Evolutionary conservation across 208 protist species (phyloP).

Genomic region (Wallacemonas collosoma): DNA sequence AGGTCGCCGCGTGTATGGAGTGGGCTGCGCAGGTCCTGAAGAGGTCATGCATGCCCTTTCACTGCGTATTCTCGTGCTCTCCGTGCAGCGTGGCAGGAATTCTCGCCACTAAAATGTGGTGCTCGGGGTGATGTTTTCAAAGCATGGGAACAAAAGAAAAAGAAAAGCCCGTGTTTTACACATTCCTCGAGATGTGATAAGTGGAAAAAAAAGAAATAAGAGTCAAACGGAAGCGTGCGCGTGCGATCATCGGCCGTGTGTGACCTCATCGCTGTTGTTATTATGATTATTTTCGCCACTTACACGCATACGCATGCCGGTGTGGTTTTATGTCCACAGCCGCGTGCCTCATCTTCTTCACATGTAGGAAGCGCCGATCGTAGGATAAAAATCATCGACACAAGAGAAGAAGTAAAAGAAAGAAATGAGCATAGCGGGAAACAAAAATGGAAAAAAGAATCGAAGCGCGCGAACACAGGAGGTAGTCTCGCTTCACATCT

Average conservation of each 20-base stretch:
- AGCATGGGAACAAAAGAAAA: slow-evolving; percentile 1
- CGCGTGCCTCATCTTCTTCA: neutral
- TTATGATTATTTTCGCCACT: neutral
- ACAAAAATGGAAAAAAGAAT: neutral
- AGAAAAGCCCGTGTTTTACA: neutral
- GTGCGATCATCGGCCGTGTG: too few species aligned
- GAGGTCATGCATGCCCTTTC: slow-evolving; percentile 20
- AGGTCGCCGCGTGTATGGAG: slow-evolving; percentile 36
- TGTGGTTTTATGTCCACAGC: neutral
- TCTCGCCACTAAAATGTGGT: slow-evolving; percentile 7
- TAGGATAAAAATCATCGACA: neutral
- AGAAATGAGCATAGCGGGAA: neutral
- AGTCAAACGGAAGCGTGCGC: neutral
- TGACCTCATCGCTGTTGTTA: too few species aligned
- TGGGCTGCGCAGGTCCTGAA: slow-evolving; percentile 30
- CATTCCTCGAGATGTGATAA: neutral
- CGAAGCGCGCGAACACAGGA: too few species aligned
- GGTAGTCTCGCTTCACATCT: too few species aligned
- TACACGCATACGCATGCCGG: neutral
- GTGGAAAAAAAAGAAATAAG: neutral
- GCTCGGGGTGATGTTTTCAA: neutral
- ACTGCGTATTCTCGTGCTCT: slow-evolving; percentile 22
- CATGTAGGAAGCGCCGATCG: neutral
- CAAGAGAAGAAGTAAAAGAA: neutral
- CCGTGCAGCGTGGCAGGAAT: slow-evolving; percentile 25